Evolutionary conservation across 2,329 filamentous ascomycete species (phyloP).

Genomic region (Nothophoma quercina): DNA sequence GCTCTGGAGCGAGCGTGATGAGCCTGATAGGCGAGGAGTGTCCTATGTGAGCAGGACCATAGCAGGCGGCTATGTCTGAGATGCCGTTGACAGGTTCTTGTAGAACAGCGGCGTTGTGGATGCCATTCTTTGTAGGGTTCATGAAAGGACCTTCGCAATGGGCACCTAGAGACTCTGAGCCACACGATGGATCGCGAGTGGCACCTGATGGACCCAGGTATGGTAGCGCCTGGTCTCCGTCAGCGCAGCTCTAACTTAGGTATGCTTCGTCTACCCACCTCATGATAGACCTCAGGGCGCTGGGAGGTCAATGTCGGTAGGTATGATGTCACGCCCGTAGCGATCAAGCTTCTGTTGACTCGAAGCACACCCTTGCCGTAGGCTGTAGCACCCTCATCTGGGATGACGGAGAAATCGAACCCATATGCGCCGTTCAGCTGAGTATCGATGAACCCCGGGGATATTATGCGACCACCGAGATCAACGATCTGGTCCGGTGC

Average conservation of each 20-base stretch:
- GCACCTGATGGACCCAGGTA: slow-evolving; percentile 76
- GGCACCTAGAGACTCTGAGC: slow-evolving; percentile 86
- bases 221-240: slow-evolving; percentile 67
- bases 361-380: slow-evolving; percentile 77
- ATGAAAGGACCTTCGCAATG: slow-evolving; percentile 94
- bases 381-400: slow-evolving; percentile 63
- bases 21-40: slow-evolving; percentile 67
- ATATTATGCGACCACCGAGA: slow-evolving; percentile 81
- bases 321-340: slow-evolving; percentile 87
- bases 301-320: slow-evolving; percentile 86
- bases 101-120: slow-evolving; percentile 79
- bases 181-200: slow-evolving; percentile 67
- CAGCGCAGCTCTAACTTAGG: neutral
- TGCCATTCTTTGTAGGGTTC: slow-evolving; percentile 81
- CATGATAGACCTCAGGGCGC: slow-evolving; percentile 79
- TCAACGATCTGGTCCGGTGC: slow-evolving; percentile 79
- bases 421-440: slow-evolving; percentile 93
- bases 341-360: slow-evolving; percentile 74
- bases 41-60: slow-evolving; percentile 73
- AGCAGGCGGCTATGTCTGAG: slow-evolving; percentile 72
- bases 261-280: slow-evolving; percentile 55
- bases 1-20: slow-evolving; percentile 87
- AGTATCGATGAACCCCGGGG: slow-evolving; percentile 87
- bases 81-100: slow-evolving; percentile 67
- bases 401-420: slow-evolving; percentile 86